These are phyloP conservation scores for Camillea tinctor DNA, from an alignment of 2,329 filamentous ascomycete species.

Conservation along the genomic window DNA sequence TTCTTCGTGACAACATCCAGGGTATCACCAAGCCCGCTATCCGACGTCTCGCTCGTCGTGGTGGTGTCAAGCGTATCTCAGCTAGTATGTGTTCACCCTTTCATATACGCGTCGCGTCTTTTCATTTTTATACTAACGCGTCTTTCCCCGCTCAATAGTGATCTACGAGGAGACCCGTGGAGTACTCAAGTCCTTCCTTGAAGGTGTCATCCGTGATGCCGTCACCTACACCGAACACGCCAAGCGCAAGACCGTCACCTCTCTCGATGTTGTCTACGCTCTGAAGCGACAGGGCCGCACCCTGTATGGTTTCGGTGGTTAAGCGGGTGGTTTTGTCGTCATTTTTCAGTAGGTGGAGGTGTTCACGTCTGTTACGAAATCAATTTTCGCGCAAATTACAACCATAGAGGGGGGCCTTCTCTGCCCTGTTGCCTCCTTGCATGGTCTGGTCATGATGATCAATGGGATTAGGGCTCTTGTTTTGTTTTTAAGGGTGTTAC, in stretches of 20 bases:
- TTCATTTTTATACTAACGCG: constrained; percentile 68
- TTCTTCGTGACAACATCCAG: constrained; percentile 99
- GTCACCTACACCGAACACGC: constrained; percentile 82
- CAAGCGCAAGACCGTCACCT: constrained; percentile 71
- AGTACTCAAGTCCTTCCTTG: constrained; percentile 82
- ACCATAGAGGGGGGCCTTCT: constrained; percentile 16
- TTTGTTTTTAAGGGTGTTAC: constrained; percentile 34
- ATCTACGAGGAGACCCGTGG: constrained; percentile 83
- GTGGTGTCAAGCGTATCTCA: constrained; percentile 99
- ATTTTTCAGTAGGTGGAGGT: constrained; percentile 17
- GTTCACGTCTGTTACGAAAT: constrained; percentile 38
- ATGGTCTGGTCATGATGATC: constrained; percentile 34
- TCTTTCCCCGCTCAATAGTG: constrained; percentile 50
- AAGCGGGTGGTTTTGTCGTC: constrained; percentile 22
- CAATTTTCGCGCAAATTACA: constrained; percentile 31
- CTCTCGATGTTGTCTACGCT: constrained; percentile 61
- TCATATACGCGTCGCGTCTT: constrained; percentile 63
- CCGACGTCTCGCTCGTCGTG: constrained; percentile 96
- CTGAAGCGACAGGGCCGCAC: constrained; percentile 63
- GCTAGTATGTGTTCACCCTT: constrained; percentile 61
- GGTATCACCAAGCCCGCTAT: constrained; percentile 99
- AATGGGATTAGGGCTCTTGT: constrained; percentile 32
- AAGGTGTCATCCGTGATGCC: constrained; percentile 76
- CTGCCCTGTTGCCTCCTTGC: constrained; percentile 16
- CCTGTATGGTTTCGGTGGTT: constrained; percentile 67